phyloP scores from a whole-genome alignment of 2,329 filamentous ascomycete genomes.

The Didymella pomorum region DNA sequence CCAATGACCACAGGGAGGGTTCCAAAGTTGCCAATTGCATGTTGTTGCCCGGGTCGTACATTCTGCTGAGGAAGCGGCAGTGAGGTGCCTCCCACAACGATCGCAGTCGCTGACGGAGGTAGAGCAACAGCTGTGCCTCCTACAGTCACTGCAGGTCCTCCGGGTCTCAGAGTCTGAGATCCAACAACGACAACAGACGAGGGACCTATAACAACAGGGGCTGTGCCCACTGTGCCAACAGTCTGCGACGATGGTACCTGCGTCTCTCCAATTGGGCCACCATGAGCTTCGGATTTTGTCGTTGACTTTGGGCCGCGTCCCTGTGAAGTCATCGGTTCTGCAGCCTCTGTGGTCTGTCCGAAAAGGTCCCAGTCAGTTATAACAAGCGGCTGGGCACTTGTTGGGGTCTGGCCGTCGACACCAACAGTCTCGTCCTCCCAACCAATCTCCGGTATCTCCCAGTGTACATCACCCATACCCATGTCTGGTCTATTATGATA shows the following conservation, averaged over 20 bases:
- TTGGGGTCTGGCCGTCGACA: constrained; percentile 14
- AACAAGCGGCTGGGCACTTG: constrained; percentile 18
- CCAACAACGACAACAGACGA: constrained; percentile 41
- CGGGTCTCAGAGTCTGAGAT: constrained; percentile 43
- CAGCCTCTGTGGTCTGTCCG: constrained; percentile 21
- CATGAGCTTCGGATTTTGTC: constrained; percentile 28
- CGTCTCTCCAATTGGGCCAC: constrained; percentile 15
- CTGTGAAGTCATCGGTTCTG: constrained; percentile 22
- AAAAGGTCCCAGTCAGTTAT: constrained; percentile 28
- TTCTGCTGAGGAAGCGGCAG: constrained; percentile 18
- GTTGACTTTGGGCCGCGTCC: constrained; percentile 30
- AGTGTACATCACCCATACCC: constrained; percentile 39
- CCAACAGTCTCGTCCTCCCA: constrained; percentile 31
- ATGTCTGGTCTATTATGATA: constrained; percentile 35
- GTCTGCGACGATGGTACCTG: constrained; percentile 29
- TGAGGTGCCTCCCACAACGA: constrained; percentile 43
- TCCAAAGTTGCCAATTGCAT: constrained; percentile 34
- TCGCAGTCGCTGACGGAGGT: constrained; percentile 44
- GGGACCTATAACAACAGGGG: constrained; percentile 35
- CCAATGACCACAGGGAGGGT: constrained; percentile 41
- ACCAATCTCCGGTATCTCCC: constrained; percentile 41
- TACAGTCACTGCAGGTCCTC: constrained; percentile 43
- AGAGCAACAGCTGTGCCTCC: constrained; percentile 43
- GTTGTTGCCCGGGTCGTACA: not conserved
- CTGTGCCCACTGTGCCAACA: constrained; percentile 35